These are phyloP conservation scores for Fusarium tanahbumbuense DNA, from an alignment of 2,329 filamentous ascomycete species.

Conservation along the genomic window DNA sequence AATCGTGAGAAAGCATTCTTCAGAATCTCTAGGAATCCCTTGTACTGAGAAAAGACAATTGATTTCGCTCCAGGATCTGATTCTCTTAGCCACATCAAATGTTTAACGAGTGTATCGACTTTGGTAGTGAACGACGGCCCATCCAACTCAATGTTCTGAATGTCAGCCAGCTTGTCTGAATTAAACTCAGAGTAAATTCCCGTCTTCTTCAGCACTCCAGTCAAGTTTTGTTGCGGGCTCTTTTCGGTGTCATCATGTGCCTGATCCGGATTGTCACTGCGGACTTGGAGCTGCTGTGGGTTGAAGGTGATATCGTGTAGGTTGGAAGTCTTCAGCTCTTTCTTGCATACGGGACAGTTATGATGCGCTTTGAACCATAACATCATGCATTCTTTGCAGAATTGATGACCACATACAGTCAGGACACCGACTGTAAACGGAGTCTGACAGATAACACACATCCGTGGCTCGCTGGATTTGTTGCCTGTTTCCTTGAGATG, in stretches of 20 bases:
- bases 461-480: constrained; percentile 71
- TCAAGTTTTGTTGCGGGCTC: constrained; percentile 30
- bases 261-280: constrained; percentile 50
- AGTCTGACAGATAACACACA: constrained; percentile 88
- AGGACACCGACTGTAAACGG: constrained; percentile 81
- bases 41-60: constrained; percentile 92
- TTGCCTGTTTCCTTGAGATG: constrained; percentile 68
- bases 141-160: constrained; percentile 82
- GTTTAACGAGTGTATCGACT: constrained; percentile 83
- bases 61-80: constrained; percentile 89
- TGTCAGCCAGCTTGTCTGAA: constrained; percentile 76
- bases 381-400: constrained; percentile 87
- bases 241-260: constrained; percentile 12
- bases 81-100: constrained; percentile 85
- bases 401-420: constrained; percentile 91
- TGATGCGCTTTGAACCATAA: constrained; percentile 80
- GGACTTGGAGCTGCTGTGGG: constrained; percentile 76
- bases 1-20: constrained; percentile 75
- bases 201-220: constrained; percentile 48
- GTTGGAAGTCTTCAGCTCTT: constrained; percentile 70
- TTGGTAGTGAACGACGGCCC: constrained; percentile 87
- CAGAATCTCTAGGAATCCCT: constrained; percentile 82
- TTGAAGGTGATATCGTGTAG: constrained; percentile 89
- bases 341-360: constrained; percentile 89
- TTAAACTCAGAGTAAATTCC: constrained; percentile 84